phyloP scores from a whole-genome alignment of 2,329 filamentous ascomycete species.

The Incumbomyces lentus region DNA sequence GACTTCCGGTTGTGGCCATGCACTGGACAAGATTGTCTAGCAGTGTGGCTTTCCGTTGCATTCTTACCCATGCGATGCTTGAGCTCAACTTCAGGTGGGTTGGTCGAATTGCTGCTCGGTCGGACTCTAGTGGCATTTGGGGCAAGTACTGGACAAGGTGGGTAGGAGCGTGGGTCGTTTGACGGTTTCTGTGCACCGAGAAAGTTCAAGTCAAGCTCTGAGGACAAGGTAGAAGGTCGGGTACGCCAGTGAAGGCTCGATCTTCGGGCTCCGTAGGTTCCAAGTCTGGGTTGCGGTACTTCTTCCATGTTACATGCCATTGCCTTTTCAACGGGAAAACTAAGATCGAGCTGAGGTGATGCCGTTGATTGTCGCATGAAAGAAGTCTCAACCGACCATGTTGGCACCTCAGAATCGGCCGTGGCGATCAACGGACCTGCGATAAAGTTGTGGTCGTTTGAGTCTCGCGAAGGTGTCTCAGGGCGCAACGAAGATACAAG shows the following conservation, averaged over 20 bases:
- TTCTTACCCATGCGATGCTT: neutral
- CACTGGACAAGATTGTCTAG: neutral
- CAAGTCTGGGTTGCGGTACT: neutral
- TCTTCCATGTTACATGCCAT: neutral
- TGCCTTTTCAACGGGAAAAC: neutral
- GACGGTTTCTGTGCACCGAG: no score
- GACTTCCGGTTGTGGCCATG: neutral
- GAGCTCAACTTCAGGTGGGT: no score
- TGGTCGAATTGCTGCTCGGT: no score
- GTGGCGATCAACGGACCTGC: neutral
- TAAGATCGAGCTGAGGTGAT: conserved; percentile 2
- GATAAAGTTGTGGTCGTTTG: neutral
- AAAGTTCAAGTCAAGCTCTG: no score
- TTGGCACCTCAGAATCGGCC: neutral
- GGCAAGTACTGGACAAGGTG: no score
- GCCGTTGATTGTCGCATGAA: neutral
- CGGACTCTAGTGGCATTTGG: no score
- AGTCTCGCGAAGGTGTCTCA: neutral
- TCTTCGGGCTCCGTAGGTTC: neutral
- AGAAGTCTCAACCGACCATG: neutral
- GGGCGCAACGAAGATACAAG: neutral
- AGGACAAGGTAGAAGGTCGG: no score
- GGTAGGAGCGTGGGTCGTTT: no score
- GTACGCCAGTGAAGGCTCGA: no score
- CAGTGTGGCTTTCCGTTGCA: neutral